Evolutionary conservation across 2,329 filamentous ascomycete species (phyloP).

Genomic region (Fusarium chlamydosporum): DNA sequence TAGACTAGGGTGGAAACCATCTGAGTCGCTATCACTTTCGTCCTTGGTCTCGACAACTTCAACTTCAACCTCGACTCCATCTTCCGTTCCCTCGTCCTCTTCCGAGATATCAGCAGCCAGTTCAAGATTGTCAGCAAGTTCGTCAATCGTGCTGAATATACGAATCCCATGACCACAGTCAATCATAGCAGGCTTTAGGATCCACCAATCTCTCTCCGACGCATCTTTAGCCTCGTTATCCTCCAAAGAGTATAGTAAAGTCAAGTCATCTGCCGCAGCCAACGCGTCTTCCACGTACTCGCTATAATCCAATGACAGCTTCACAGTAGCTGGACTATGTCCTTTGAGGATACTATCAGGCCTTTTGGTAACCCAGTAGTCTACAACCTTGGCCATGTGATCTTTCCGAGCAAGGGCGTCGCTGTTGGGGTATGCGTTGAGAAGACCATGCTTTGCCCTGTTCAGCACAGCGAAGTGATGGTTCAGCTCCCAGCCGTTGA

Average conservation of each 20-base stretch:
- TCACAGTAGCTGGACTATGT: slow-evolving; percentile 53
- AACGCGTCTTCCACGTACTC: slow-evolving; percentile 58
- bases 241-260: slow-evolving; percentile 54
- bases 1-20: slow-evolving; percentile 43
- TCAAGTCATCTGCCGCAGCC: slow-evolving; percentile 56
- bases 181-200: slow-evolving; percentile 57
- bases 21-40: neutral
- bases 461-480: slow-evolving; percentile 55
- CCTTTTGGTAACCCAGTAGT: slow-evolving; percentile 57
- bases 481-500: slow-evolving; percentile 56
- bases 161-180: slow-evolving; percentile 59
- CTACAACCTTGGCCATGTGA: slow-evolving; percentile 54
- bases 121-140: slow-evolving; percentile 55
- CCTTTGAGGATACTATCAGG: slow-evolving; percentile 52
- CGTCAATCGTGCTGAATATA: slow-evolving; percentile 57
- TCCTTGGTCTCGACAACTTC: slow-evolving; percentile 1
- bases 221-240: slow-evolving; percentile 52
- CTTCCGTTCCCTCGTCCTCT: slow-evolving; percentile 41
- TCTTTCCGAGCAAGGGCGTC: slow-evolving; percentile 58
- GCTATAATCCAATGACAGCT: slow-evolving; percentile 56
- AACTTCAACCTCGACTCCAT: slow-evolving; percentile 11
- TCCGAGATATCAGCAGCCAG: slow-evolving; percentile 56
- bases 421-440: slow-evolving; percentile 59
- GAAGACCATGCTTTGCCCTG: slow-evolving; percentile 48
- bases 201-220: slow-evolving; percentile 57